Base-by-base conservation (phyloP, 306 rosid species). In the Casuarina cunninghamiana region DNA sequence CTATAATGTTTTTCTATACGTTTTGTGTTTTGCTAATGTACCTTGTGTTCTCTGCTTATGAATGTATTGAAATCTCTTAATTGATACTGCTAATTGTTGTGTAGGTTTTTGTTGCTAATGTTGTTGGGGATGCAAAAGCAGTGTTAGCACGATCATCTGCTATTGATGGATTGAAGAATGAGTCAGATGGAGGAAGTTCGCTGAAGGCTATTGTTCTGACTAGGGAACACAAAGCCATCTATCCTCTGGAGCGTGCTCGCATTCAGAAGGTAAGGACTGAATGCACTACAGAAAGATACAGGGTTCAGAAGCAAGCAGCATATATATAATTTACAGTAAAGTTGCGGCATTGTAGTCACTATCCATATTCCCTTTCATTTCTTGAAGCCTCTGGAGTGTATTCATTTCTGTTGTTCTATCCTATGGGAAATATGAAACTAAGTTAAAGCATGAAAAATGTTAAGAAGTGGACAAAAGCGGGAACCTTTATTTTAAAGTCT, bases 61-160 rank as follows among this genome's bases (percentile, higher is more conserved):
- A 26, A 26, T 26, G 32, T 26, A 26, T 26, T 26, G 32, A 26
- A 74, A 53, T 1, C 5, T 44, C 50, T 74, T 75, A 26, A 19
- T 12, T 39, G 57, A 61, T 66, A 48, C 69, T 79, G 70, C 44
- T 74, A 80, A 74, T 12, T 79, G 43, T 72, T 77, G 78, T 80
- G 12, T 82, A 90, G 97, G 97, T 90, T 83, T 89, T 91, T 73
- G 88, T 93, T 54, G 97, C 96, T 72, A 91, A 93, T 77, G 54
- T 93, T n/a, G n/a, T 93, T 61, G 98, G 98, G 68, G 97, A 93
- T 79, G 97, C 98, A 75, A 93, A 93, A 82, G 96, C 98, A 38
- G 93, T 93, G 75, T 86, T 93, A 68, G 98, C 91, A 77, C 94
- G 97, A 69, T 90, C 92, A 62, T 67, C 86, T 77, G 4, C 81